Evolutionary conservation across 306 rosid genomes (phyloP).

Genomic region (peach (Prunus persica)): DNA sequence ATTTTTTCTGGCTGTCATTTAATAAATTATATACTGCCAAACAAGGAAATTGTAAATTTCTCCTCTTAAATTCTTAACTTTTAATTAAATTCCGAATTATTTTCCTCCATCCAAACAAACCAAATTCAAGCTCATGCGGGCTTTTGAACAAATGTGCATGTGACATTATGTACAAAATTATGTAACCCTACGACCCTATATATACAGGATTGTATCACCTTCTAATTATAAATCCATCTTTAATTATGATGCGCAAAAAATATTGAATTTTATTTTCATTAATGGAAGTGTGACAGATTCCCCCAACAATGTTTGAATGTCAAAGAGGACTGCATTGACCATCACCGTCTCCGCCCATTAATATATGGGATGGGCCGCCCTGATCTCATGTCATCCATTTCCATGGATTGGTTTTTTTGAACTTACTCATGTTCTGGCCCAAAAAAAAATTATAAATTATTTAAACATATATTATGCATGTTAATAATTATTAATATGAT

Average conservation of each 20-base stretch:
- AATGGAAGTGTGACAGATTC: background rate
- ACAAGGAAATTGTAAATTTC: no score
- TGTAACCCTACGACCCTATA: no score
- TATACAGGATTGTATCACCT: background rate
- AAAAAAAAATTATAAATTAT: background rate
- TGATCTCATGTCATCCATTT: slow-evolving; percentile 10
- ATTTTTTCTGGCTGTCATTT: no score
- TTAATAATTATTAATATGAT: background rate
- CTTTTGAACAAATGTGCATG: no score
- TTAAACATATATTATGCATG: background rate
- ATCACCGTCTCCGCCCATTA: background rate
- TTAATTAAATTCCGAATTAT: no score
- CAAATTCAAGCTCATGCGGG: no score
- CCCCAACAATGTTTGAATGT: background rate
- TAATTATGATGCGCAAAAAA: background rate
- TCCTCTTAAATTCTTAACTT: no score
- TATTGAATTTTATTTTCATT: background rate
- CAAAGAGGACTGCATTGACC: background rate
- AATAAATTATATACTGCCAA: no score
- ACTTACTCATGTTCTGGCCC: background rate
- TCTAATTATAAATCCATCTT: background rate
- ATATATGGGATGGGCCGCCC: background rate
- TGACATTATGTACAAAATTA: no score
- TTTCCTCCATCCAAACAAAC: no score
- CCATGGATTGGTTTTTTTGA: background rate